These are phyloP conservation scores for Aspergillus piperis DNA, from an alignment of 2,329 filamentous ascomycete genomes.

Conservation along the genomic window DNA sequence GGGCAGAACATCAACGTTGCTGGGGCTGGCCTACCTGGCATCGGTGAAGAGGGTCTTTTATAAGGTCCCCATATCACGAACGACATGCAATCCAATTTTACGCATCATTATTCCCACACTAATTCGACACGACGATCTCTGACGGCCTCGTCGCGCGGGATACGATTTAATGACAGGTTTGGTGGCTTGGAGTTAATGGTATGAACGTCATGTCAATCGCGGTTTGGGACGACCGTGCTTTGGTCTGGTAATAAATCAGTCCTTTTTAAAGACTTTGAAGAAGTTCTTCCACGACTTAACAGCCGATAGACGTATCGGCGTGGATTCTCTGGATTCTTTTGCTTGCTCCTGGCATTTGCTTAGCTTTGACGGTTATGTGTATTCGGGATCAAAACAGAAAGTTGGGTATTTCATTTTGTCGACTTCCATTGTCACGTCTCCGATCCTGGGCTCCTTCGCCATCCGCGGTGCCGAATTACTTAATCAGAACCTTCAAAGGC, in stretches of 20 bases:
- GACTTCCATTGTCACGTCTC: not conserved
- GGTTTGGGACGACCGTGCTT: conserved; percentile 16
- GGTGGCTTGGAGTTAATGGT: conserved; percentile 34
- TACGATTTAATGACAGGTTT: conserved; percentile 34
- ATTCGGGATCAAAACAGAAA: conserved; percentile 20
- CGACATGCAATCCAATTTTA: conserved; percentile 8
- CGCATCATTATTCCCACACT: conserved; percentile 28
- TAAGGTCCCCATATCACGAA: conserved; percentile 16
- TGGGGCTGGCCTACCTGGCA: conserved; percentile 51
- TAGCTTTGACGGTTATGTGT: not conserved
- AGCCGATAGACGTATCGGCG: conserved; percentile 7
- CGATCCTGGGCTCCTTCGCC: not conserved
- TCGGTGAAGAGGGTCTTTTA: conserved; percentile 47
- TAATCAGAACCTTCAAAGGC: not conserved
- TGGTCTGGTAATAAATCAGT: conserved; percentile 23
- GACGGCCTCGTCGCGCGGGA: conserved; percentile 28
- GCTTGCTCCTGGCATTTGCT: conserved; percentile 10
- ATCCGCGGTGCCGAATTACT: not conserved
- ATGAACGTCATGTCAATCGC: conserved; percentile 21
- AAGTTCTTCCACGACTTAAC: conserved; percentile 1
- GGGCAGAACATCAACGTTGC: conserved; percentile 51
- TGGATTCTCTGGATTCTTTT: conserved; percentile 14
- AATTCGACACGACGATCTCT: conserved; percentile 33
- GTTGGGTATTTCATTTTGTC: conserved; percentile 14
- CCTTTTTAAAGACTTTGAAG: conserved; percentile 25